phyloP scores from a whole-genome alignment of 2,329 filamentous ascomycete species.

The Colletotrichum ledebouriae region DNA sequence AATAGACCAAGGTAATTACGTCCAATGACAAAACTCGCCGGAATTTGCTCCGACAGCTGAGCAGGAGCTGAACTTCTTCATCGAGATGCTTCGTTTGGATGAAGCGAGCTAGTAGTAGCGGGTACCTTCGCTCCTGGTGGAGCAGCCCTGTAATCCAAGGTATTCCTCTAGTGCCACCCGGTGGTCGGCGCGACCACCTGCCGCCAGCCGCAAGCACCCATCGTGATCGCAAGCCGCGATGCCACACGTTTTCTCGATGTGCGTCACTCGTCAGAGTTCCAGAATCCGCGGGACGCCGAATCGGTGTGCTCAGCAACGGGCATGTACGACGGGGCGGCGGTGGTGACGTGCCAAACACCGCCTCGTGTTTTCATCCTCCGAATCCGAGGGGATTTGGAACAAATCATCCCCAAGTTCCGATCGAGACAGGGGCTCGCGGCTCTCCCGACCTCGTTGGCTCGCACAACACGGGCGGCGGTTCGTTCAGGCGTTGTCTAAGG shows the following conservation, averaged over 20 bases:
- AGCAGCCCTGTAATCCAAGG: too few relatives aligned
- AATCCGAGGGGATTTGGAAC: background rate
- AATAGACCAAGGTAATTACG: too few relatives aligned
- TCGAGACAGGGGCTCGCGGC: background rate
- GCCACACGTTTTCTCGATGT: conserved; percentile 31
- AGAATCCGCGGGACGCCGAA: conserved; percentile 12
- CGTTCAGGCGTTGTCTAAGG: background rate
- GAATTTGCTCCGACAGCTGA: too few relatives aligned
- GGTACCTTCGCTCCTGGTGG: too few relatives aligned
- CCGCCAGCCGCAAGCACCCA: background rate
- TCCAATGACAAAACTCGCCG: too few relatives aligned
- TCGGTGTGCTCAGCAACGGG: conserved; percentile 9
- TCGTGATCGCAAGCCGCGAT: conserved; percentile 33
- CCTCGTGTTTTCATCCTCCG: conserved; percentile 1
- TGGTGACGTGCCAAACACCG: conserved; percentile 6
- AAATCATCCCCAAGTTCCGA: background rate
- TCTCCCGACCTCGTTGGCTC: background rate
- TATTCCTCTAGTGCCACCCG: background rate
- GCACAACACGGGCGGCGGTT: background rate
- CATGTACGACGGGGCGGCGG: background rate
- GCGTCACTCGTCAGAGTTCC: background rate
- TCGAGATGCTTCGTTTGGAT: too few relatives aligned
- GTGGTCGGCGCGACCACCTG: conserved; percentile 5
- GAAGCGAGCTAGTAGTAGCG: too few relatives aligned
- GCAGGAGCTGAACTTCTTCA: too few relatives aligned